These are phyloP conservation scores for Halenospora varia DNA, from an alignment of 495 filamentous ascomycete genomes.

Conservation along the genomic window DNA sequence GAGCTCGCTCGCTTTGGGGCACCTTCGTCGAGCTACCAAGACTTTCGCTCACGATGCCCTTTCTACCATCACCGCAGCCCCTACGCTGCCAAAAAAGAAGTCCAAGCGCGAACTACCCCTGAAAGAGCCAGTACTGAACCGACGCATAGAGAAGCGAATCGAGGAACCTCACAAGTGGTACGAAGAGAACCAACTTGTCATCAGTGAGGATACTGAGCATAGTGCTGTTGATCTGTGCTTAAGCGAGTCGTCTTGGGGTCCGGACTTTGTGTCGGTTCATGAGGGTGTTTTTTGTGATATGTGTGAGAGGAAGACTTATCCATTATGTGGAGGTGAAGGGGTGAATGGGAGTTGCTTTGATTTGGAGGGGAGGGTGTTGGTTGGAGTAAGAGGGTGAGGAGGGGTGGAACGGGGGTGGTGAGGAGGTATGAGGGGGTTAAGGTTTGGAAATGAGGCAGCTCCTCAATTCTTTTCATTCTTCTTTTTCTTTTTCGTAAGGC, in stretches of 20 bases:
- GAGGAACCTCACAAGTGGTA: neutral
- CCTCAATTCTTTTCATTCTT: too few species aligned
- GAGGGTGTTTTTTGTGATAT: constrained; percentile 16
- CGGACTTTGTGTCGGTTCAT: constrained; percentile 11
- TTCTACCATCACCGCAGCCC: neutral
- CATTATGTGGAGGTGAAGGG: neutral
- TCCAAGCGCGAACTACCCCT: neutral
- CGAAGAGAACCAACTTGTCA: neutral
- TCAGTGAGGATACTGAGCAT: constrained; percentile 4
- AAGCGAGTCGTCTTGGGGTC: constrained; percentile 6
- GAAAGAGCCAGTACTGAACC: neutral
- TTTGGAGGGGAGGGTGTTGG: neutral
- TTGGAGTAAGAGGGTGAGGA: neutral
- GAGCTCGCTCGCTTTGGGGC: neutral
- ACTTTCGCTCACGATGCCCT: neutral
- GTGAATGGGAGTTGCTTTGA: neutral
- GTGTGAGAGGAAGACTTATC: neutral
- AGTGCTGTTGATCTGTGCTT: constrained; percentile 4
- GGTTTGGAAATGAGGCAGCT: too few species aligned
- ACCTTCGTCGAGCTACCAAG: neutral
- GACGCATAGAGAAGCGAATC: neutral
- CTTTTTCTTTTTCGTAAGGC: too few species aligned
- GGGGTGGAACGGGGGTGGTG: too few species aligned
- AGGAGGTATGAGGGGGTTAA: too few species aligned
- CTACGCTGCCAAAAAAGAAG: neutral